Percentiles rank a stretch among this genome's conserved stretches.
Evolutionary conservation across 805 yeast species (phyloP).

Genomic region (Nakazawaea molendinolei): DNA sequence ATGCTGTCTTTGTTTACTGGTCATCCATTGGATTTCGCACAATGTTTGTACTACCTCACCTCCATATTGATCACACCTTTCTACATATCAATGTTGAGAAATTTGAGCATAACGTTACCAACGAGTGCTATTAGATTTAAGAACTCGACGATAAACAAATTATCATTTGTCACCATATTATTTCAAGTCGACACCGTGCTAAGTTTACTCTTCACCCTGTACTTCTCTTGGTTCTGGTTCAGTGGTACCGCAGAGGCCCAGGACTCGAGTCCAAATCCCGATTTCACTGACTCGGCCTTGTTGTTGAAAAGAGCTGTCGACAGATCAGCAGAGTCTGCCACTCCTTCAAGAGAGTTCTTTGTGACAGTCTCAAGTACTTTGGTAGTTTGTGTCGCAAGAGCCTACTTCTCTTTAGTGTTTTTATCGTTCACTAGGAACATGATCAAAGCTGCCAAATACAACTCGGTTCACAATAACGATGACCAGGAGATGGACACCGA

Average conservation of each 20-base stretch:
- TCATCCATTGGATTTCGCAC: conserved; percentile 75
- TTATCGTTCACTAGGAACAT: conserved; percentile 55
- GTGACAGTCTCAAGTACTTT: conserved; percentile 47
- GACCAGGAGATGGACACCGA: conserved; percentile 2
- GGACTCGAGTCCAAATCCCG: too few species aligned
- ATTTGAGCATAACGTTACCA: conserved; percentile 27
- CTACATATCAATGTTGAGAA: conserved; percentile 51
- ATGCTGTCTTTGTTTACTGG: conserved; percentile 82
- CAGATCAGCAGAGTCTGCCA: conserved; percentile 51
- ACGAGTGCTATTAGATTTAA: conserved; percentile 16
- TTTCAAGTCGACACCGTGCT: conserved; percentile 63
- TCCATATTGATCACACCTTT: conserved; percentile 60
- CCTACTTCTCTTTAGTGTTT: conserved; percentile 55
- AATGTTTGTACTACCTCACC: conserved; percentile 71
- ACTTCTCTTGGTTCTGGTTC: conserved; percentile 77
- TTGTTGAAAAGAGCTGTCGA: conserved; percentile 26
- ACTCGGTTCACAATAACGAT: conserved; percentile 1
- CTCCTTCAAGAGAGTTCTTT: conserved; percentile 50
- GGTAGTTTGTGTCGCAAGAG: conserved; percentile 38
- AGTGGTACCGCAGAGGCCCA: conserved; percentile 19
- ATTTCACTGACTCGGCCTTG: too few species aligned
- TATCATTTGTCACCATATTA: conserved; percentile 55
- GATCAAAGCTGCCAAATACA: conserved; percentile 37
- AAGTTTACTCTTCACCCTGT: conserved; percentile 63
- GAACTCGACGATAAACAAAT: conserved; percentile 50